phyloP scores from a whole-genome alignment of 2,329 filamentous ascomycete species.

The Ascochyta viciae-villosae region DNA sequence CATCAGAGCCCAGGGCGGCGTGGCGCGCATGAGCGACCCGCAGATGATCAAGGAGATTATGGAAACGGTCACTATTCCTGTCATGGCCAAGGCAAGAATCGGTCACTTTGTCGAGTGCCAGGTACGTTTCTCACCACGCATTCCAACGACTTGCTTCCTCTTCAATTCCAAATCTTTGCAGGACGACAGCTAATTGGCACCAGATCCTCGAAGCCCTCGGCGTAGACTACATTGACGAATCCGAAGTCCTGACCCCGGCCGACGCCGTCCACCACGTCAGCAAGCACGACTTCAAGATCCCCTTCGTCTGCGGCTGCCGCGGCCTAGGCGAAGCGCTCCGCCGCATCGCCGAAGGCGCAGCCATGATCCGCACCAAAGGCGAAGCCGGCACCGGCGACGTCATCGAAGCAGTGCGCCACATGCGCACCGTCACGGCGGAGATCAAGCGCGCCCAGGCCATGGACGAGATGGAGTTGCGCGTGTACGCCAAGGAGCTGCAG shows the following conservation, averaged over 20 bases:
- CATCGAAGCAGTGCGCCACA: slow-evolving; percentile 94
- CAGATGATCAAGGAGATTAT: slow-evolving; percentile 95
- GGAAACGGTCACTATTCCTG: slow-evolving; percentile 91
- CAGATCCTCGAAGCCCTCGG: slow-evolving; percentile 93
- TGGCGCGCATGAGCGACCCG: slow-evolving; percentile 96
- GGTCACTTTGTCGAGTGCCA: slow-evolving; percentile 98
- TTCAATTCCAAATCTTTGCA: no score
- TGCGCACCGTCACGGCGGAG: slow-evolving; percentile 85
- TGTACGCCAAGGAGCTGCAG: slow-evolving; percentile 81
- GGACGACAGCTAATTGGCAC: no score
- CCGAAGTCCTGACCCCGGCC: slow-evolving; percentile 94
- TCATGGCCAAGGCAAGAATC: slow-evolving; percentile 99
- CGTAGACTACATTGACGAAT: slow-evolving; percentile 98
- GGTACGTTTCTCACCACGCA: slow-evolving; percentile 50
- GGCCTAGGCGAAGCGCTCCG: slow-evolving; percentile 93
- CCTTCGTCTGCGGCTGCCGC: slow-evolving; percentile 96
- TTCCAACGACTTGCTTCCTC: neutral
- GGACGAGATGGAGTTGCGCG: slow-evolving; percentile 75
- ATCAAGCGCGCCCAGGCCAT: slow-evolving; percentile 75
- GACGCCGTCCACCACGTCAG: slow-evolving; percentile 91
- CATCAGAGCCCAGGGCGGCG: slow-evolving; percentile 89
- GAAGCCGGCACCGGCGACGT: slow-evolving; percentile 98
- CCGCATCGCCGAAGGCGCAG: slow-evolving; percentile 89
- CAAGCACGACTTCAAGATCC: slow-evolving; percentile 81
- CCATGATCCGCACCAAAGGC: slow-evolving; percentile 99